phyloP scores from a whole-genome alignment of 108 stramenopile species.

The Epithemia pelagica region DNA sequence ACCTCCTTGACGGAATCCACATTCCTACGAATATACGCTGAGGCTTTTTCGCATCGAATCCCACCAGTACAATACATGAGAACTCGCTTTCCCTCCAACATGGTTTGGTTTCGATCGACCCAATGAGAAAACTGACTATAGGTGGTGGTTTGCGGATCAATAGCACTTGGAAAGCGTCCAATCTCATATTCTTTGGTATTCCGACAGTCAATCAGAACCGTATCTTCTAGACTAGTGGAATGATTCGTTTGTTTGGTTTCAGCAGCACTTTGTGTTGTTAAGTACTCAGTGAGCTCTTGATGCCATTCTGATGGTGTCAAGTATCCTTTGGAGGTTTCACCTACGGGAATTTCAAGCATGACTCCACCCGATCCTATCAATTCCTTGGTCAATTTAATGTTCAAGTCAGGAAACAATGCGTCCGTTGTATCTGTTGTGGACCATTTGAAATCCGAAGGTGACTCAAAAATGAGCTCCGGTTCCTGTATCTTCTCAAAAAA shows the following conservation, averaged over 20 bases:
- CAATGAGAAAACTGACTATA: constrained; percentile 48
- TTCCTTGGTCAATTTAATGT: constrained; percentile 76
- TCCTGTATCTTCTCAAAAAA: constrained; percentile 28
- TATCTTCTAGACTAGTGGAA: constrained; percentile 25
- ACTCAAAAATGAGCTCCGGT: constrained; percentile 18
- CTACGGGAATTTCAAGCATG: constrained; percentile 41
- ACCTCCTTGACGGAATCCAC: constrained; percentile 30
- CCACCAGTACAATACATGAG: constrained; percentile 96
- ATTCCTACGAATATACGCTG: constrained; percentile 44
- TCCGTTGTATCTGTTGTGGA: constrained; percentile 6
- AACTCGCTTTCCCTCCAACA: constrained; percentile 38
- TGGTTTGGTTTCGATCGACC: constrained; percentile 32
- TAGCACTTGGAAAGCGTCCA: constrained; percentile 45
- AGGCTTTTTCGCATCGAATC: constrained; percentile 89
- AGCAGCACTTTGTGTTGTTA: background rate
- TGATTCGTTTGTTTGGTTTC: background rate
- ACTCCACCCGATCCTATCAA: constrained; percentile 74
- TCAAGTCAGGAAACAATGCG: constrained; percentile 63
- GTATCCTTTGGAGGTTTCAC: constrained; percentile 65
- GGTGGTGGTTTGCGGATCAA: constrained; percentile 47
- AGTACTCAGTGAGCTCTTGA: constrained; percentile 33
- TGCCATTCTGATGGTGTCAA: constrained; percentile 76
- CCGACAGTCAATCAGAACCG: constrained; percentile 71
- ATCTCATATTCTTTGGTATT: constrained; percentile 80
- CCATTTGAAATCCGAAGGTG: constrained; percentile 70